Evolutionary conservation across 352 stramenopile genomes (phyloP).

Genomic region (Globisporangium emineosum): DNA sequence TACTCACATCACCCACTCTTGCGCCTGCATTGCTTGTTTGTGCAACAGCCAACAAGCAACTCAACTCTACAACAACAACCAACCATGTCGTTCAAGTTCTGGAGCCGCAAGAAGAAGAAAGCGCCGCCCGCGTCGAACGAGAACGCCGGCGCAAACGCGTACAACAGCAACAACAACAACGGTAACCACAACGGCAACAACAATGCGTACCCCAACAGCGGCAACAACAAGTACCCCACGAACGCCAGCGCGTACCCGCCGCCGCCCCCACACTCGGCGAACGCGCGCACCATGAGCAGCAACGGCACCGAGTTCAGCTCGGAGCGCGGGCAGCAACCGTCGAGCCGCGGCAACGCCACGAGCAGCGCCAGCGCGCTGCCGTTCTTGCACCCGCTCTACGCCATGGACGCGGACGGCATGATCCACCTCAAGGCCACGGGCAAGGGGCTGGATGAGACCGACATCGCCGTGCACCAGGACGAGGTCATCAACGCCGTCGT

Average conservation of each 20-base stretch:
- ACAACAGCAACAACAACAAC: constrained; percentile 6
- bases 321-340: constrained; percentile 5
- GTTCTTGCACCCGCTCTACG: constrained; percentile 79
- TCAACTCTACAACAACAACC: not conserved
- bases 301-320: constrained; percentile 24
- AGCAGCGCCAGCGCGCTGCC: constrained; percentile 30
- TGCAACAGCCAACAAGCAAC: not conserved
- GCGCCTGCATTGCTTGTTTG: not conserved
- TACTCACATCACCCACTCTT: not conserved
- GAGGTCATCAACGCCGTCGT: constrained; percentile 87
- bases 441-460: constrained; percentile 77
- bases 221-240: constrained; percentile 52
- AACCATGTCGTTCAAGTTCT: constrained; percentile 73
- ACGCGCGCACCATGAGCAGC: constrained; percentile 45
- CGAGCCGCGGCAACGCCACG: not conserved
- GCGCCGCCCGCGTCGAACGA: constrained; percentile 15
- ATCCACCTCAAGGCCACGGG: constrained; percentile 83
- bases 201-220: constrained; percentile 6
- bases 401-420: constrained; percentile 83
- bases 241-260: constrained; percentile 14
- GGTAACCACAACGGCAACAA: constrained; percentile 16
- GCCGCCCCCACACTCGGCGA: constrained; percentile 37
- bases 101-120: constrained; percentile 75
- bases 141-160: constrained; percentile 9
- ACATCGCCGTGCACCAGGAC: constrained; percentile 85